phyloP scores from a whole-genome alignment of 129 eudicot genomes.

The Solidago caesia region DNA sequence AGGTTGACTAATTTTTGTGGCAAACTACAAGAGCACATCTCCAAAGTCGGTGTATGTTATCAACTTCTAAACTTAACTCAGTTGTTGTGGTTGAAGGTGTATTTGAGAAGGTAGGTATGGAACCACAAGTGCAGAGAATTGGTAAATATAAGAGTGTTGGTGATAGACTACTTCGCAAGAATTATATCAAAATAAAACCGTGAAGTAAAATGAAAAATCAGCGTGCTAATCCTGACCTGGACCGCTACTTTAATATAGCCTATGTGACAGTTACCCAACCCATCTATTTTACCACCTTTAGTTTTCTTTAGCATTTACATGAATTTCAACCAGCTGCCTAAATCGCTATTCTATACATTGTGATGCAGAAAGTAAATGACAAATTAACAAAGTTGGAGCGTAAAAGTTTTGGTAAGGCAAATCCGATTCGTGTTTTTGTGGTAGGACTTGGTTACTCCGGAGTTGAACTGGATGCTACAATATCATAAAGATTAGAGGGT shows the following conservation, averaged over 20 bases:
- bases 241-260: background rate
- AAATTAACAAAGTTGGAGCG: slow-evolving; percentile 70
- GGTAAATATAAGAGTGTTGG: slow-evolving; percentile 97
- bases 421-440: slow-evolving; percentile 70
- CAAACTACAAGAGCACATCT: too few species aligned
- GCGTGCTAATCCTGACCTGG: background rate
- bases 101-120: slow-evolving; percentile 82
- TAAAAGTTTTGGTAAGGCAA: slow-evolving; percentile 54
- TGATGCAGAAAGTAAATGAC: slow-evolving; percentile 71
- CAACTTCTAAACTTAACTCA: background rate
- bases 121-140: slow-evolving; percentile 85
- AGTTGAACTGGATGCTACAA: slow-evolving; percentile 87
- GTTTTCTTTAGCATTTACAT: slow-evolving; percentile 8
- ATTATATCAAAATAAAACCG: slow-evolving; percentile 73
- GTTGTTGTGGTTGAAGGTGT: slow-evolving; percentile 53
- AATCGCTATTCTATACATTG: slow-evolving; percentile 11
- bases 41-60: too few species aligned
- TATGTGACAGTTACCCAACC: background rate
- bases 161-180: slow-evolving; percentile 75
- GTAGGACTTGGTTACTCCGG: slow-evolving; percentile 99
- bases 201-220: background rate
- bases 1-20: too few species aligned
- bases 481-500: slow-evolving; percentile 81
- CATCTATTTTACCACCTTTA: background rate
- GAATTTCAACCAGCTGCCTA: background rate